Evolutionary conservation across 75 land plant species (phyloP), one percentile per base, ranked within the genome.

Genomic region (Pseudotsuga menziesii): DNA sequence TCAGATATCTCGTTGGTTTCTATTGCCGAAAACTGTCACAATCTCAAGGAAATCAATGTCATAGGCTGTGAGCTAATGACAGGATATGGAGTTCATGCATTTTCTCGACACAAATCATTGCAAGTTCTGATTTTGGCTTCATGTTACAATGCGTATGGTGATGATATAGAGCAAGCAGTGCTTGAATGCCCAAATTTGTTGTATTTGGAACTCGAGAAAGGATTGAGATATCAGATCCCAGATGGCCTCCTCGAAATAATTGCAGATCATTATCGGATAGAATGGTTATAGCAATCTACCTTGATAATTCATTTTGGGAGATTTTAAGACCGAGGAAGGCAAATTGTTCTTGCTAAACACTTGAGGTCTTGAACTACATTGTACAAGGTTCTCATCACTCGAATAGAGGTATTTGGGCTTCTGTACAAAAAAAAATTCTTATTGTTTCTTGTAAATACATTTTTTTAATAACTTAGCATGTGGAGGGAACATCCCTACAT

Each of bases 191-290:
- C 77, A 11, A 56, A 69, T 19, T 55, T 82, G 56, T 25, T 56
- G 54, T 82, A 59, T 25, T 39, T 79, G 44, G 76, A 67, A 17
- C 57, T 82, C 16, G 83, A 82, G 25, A 48, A 74, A 57, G 58
- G 58, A 17, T 17, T 82, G 66, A 72, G 70, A 26, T 66, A 56
- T 35, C 74, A 76, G 82, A 73, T 80, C 17, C 48, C 82, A 12
- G 56, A 25, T 7, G 66, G 61, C 54, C 62, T 75, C 1, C n/a
- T 82, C 2, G 67, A 79, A 29, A 73, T 23, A n/a, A 73, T 82
- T 12, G 55, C 73, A 8, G 67, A 56, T 29, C 56, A 25, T 29
- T 77, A 74, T 56, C 80, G 56, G 22, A 78, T 81, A 39, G 80
- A 77, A 66, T 81, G 82, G 82, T 15, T 62, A 56, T 80, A 67